Evolutionary conservation across 2,329 filamentous ascomycete species (phyloP), one percentile per base, ranked within the genome.

Genomic region (Ascochyta lentis): DNA sequence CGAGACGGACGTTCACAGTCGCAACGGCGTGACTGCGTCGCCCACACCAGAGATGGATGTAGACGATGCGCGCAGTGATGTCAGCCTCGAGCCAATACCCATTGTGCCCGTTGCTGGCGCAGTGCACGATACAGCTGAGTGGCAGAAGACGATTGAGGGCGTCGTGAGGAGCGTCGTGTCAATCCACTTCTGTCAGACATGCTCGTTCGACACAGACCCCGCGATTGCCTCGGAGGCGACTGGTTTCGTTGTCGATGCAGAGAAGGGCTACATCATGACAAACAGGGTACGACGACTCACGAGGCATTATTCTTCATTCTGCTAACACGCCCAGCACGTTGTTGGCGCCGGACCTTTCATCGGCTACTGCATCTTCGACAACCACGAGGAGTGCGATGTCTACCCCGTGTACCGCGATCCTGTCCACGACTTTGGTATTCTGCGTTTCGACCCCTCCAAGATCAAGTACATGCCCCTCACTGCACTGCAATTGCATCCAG

Each of bases 141-240:
- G 95, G 95, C 94, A 98, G 77, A 90, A 88, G 46, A 97, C 93
- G 0, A 96, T 98, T 58, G 93, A 97, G 77, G 89, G 87, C 59
- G 95, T 99, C 3, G 93, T 99, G 49, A 88, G 89, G 73, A 96
- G 93, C 66, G 95, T 98, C 16, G 95, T 99, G 45, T 96, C 94
- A n/a, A 98, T 99, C 69, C 90, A 96, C 65, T 99, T 99, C 80
- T 98, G 94, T 75, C 92, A 97, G 82, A 97, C 95, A 0, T 96
- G 91, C 75, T 93, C 94, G 23, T 99, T 99, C 75, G 95, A 99
- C 76, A 98, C 95, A n/a, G 95, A 99, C 68, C 82, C 91, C 26
- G 95, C 95, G 6, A 84, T 96, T 75, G 92, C 92, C 16, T 97
- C 92, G 69, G 95, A 99, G 79, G 95, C 95, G 3, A 99, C 95